Base-by-base conservation (phyloP, 2,329 filamentous ascomycete genomes). In the Dactylellina sp. region DNA sequence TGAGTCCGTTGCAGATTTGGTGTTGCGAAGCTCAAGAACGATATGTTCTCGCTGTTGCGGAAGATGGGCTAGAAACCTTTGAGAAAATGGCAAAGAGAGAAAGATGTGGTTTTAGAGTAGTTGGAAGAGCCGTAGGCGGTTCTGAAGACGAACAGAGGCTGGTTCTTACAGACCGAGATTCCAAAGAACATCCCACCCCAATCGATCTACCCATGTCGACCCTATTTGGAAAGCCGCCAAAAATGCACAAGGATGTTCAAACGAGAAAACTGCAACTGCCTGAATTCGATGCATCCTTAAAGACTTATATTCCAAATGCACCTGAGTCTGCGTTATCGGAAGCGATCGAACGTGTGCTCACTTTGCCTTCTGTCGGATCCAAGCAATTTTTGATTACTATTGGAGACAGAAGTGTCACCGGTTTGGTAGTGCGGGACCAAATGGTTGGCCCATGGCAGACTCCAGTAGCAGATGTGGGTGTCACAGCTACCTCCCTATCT, bases 311-410 rank as follows among this genome's bases (percentile, higher is more conserved):
- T 24, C 87, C 88, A 18, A 86, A 87, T 24, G 81, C 84, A 2
- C 82, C 86, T 0, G 82, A 82, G 39, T 83, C 86, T 5, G 77
- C 88, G 24, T 79, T 89, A n/a, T 80, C 82, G 0, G 89, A 93
- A 81, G 93, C 94, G 14, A 87, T 92, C 0, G 88, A 92, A 77
- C 85, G 92, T 75, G 92, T 98, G 1, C 88, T 98, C 62, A 88
- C 88, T 55, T 85, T 98, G 59, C 94, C 95, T 18, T 87, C 93
- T 0, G 95, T 98, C 20, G 94, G 93, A n/a, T 97, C 93, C 20
- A 98, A 98, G 82, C 93, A 90, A 20, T 99, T 98, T 84, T 85
- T 99, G 39, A 97, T 99, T 79, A 98, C 95, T 1, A 99, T 98
- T 77, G 93, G 91, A 55, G 95, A 98, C 81, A 88, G 95, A 75